A percentile compares a stretch with the other conserved stretches of the same genome.
Evolutionary conservation across 805 yeast genomes (phyloP).

Genomic region (Candida schatavii): DNA sequence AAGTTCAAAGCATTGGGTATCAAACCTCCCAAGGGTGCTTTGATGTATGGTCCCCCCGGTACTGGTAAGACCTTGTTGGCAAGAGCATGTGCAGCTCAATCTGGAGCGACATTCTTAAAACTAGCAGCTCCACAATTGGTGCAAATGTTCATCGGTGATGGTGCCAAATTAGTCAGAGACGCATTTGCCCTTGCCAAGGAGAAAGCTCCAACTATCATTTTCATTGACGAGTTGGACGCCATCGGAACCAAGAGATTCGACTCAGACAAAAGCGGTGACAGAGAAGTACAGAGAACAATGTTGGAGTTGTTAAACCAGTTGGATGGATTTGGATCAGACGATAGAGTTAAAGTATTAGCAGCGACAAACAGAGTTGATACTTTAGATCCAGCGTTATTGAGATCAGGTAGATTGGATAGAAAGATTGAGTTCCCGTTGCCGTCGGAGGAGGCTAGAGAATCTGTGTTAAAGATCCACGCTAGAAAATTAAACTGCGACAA

Average conservation of each 20-base stretch:
- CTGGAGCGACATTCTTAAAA: slow-evolving; percentile 44
- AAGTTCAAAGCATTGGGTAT: slow-evolving; percentile 92
- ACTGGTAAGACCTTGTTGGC: slow-evolving; percentile 47
- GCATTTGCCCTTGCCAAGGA: slow-evolving; percentile 47
- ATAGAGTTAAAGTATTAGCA: slow-evolving; percentile 93
- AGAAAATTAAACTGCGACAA: slow-evolving; percentile 91
- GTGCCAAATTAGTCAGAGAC: slow-evolving; percentile 45
- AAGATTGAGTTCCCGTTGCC: slow-evolving; percentile 98
- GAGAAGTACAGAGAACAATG: slow-evolving; percentile 49
- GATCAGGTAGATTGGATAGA: slow-evolving; percentile 97
- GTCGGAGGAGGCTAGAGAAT: slow-evolving; percentile 95
- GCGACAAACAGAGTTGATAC: slow-evolving; percentile 99
- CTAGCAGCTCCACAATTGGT: slow-evolving; percentile 47
- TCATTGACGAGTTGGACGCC: slow-evolving; percentile 47
- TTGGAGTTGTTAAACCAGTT: slow-evolving; percentile 47
- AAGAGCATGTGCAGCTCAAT: slow-evolving; percentile 48
- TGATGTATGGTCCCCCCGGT: slow-evolving; percentile 50
- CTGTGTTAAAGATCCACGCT: slow-evolving; percentile 94
- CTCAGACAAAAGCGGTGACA: slow-evolving; percentile 44
- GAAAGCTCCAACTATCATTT: slow-evolving; percentile 45
- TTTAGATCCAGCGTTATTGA: slow-evolving; percentile 94
- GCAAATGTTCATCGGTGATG: slow-evolving; percentile 48
- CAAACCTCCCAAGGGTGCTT: slow-evolving; percentile 54
- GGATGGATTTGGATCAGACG: slow-evolving; percentile 98
- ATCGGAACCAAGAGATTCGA: slow-evolving; percentile 47